A percentile compares a stretch with the other conserved stretches of the same genome.
Conservation (phyloP, 345 rosid species). For the Eucalyptus paniculata region DNA sequence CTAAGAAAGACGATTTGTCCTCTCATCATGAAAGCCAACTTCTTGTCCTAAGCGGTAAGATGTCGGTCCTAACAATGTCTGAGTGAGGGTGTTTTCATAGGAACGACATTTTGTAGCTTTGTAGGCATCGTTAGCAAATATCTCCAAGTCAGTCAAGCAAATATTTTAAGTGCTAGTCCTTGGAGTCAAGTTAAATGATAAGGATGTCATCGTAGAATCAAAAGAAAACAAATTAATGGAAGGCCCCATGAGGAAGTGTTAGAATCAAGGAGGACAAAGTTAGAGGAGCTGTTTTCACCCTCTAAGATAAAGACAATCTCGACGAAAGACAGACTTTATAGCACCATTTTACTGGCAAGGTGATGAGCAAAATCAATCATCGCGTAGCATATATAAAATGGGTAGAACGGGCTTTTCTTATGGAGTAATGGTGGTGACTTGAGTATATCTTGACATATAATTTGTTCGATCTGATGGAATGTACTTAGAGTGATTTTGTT, state of each 20-base stretch:
- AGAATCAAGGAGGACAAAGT: not conserved
- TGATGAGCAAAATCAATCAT: not conserved
- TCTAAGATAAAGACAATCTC: not conserved
- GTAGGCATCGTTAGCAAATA: not conserved
- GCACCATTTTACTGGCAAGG: not conserved
- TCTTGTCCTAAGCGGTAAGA: not conserved
- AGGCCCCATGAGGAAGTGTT: not conserved
- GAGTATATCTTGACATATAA: not conserved
- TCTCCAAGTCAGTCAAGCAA: not conserved
- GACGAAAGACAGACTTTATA: not conserved
- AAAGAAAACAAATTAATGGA: not conserved
- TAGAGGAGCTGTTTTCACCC: not conserved
- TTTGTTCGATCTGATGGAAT: rapidly evolving
- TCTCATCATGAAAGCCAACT: not conserved
- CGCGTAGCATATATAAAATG: not conserved
- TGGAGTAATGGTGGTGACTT: not conserved
- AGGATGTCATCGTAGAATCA: not conserved
- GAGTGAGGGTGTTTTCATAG: not conserved
- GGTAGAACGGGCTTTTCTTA: not conserved
- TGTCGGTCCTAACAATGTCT: not conserved
- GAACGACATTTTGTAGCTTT: not conserved
- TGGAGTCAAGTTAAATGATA: not conserved
- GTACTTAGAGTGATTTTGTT: not conserved
- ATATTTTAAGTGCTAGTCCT: not conserved
- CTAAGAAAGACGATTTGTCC: not conserved